Evolutionary conservation across 345 rosid species (phyloP).

Genomic region (Camelina laxa): DNA sequence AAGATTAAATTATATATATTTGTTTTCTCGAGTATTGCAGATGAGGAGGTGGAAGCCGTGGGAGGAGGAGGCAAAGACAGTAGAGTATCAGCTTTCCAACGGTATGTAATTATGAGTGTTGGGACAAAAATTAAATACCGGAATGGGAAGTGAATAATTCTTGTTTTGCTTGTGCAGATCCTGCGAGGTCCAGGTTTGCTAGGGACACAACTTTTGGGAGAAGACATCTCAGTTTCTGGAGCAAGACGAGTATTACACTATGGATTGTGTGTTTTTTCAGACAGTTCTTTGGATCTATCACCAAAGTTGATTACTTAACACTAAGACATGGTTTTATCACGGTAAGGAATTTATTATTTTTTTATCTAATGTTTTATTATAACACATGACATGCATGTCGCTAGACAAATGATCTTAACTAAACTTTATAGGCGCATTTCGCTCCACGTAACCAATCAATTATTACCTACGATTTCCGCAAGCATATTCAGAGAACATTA

Average conservation of each 20-base stretch:
- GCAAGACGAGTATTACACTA: slow-evolving; percentile 57
- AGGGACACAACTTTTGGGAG: slow-evolving; percentile 94
- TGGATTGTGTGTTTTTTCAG: slow-evolving; percentile 78
- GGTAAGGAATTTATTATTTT: slow-evolving; percentile 47
- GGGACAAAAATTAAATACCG: background rate
- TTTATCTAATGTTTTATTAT: background rate
- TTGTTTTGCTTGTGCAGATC: slow-evolving; percentile 55
- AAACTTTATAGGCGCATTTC: slow-evolving; percentile 64
- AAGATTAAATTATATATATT: background rate
- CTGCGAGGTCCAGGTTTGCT: slow-evolving; percentile 92
- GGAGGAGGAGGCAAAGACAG: slow-evolving; percentile 84
- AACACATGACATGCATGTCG: slow-evolving; percentile 2
- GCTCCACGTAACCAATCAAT: slow-evolving; percentile 47
- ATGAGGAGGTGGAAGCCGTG: slow-evolving; percentile 88
- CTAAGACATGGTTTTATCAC: slow-evolving; percentile 78
- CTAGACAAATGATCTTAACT: slow-evolving; percentile 10
- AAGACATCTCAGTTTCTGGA: slow-evolving; percentile 84
- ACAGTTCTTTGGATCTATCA: slow-evolving; percentile 74
- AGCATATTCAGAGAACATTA: slow-evolving; percentile 73
- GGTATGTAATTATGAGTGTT: slow-evolving; percentile 46
- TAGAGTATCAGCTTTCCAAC: slow-evolving; percentile 73
- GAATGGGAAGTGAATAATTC: slow-evolving; percentile 5
- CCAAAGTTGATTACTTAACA: slow-evolving; percentile 72
- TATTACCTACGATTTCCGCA: slow-evolving; percentile 65
- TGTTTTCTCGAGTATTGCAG: slow-evolving; percentile 43